Percentiles rank a stretch among this genome's conserved stretches.
Conservation (phyloP, 352 stramenopile species). For the Globisporangium paddicum region DNA sequence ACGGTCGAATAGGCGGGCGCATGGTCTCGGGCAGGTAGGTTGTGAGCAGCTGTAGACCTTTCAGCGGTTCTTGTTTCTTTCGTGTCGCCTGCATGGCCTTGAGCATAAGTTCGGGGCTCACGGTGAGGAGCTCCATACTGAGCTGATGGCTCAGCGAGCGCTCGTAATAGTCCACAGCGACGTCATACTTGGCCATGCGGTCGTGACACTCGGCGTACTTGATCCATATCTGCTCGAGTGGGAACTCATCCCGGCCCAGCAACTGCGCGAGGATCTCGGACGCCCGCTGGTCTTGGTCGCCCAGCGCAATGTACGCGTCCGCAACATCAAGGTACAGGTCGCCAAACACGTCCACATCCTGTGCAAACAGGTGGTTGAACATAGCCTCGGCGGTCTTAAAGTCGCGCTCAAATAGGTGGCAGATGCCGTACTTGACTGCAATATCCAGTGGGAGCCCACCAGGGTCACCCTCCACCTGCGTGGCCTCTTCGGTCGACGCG, state of each 20-base stretch:
- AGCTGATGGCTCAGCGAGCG: constrained; percentile 57
- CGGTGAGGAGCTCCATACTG: constrained; percentile 34
- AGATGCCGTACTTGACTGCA: constrained; percentile 85
- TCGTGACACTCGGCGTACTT: constrained; percentile 77
- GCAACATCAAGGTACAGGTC: constrained; percentile 83
- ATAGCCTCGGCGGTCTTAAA: constrained; percentile 71
- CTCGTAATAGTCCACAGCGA: constrained; percentile 79
- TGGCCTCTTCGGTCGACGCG: constrained; percentile 46
- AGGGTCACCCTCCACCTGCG: constrained; percentile 58
- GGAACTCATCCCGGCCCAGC: constrained; percentile 61
- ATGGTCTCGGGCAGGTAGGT: constrained; percentile 61
- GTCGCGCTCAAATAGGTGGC: constrained; percentile 73
- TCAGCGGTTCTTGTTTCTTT: constrained; percentile 39
- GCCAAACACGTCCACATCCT: constrained; percentile 82
- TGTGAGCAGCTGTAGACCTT: constrained; percentile 54
- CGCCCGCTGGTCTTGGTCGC: constrained; percentile 60
- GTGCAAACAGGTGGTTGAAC: constrained; percentile 79
- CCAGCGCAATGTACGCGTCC: constrained; percentile 73
- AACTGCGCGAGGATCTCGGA: constrained; percentile 64
- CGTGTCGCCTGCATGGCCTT: constrained; percentile 63
- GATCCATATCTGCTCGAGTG: constrained; percentile 76
- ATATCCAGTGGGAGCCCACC: constrained; percentile 78
- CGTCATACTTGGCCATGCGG: constrained; percentile 48
- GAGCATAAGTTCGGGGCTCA: constrained; percentile 62
- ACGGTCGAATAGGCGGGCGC: constrained; percentile 70